Percentiles rank a stretch among this genome's conserved stretches.
Conservation (phyloP, 208 protist species). For the Trypanosomatidae sp. region DNA sequence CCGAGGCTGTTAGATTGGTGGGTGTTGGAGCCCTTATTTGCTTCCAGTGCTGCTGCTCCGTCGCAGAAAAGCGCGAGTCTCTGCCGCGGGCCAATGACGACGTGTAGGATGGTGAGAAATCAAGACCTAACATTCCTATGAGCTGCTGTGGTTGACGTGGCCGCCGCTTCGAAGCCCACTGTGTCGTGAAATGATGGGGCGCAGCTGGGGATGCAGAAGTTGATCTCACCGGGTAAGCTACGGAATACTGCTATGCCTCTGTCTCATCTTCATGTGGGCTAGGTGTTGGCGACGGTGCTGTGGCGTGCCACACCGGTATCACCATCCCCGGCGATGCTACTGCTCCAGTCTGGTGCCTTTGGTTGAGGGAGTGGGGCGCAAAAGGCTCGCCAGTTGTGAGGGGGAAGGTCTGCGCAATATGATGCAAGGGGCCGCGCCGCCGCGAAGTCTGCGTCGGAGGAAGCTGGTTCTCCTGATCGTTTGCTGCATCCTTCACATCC, state of each 20-base stretch:
- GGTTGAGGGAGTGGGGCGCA: conserved; percentile 1
- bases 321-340: neutral
- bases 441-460: conserved; percentile 28
- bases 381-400: neutral
- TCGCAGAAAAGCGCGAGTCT: neutral
- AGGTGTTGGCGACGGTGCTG: conserved; percentile 21
- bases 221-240: neutral
- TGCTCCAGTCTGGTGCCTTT: neutral
- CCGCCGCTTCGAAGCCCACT: neutral
- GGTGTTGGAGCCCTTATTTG: neutral
- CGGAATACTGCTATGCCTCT: neutral
- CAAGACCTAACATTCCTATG: conserved; percentile 10
- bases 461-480: neutral
- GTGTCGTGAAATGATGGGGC: neutral
- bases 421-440: neutral
- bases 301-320: conserved; percentile 1
- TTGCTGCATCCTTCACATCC: neutral
- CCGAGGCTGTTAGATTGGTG: neutral
- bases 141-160: conserved; percentile 5
- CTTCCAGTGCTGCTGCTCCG: neutral
- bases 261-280: conserved; percentile 9
- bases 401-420: neutral
- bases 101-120: conserved; percentile 9
- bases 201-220: neutral
- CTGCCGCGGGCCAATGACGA: conserved; percentile 1